Base-by-base conservation (phyloP, 768 basidiomycete species). In the Chalciporus piperatus region DNA sequence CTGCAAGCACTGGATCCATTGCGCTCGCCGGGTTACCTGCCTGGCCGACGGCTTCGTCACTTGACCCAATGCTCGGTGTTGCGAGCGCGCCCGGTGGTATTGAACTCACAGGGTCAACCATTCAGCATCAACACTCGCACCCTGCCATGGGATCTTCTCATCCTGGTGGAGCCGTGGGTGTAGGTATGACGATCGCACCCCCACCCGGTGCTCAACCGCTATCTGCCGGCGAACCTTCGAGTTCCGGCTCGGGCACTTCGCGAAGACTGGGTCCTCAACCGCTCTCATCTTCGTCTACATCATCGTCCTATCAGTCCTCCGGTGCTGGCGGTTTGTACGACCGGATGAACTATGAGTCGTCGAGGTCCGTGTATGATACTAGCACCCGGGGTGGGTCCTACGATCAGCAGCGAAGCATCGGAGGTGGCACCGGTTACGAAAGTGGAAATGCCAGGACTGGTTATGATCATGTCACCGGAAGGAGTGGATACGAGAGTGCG, bases 51-150 rank as follows among this genome's bases (percentile, higher is more conserved):
- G 16, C 66, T 16, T 64, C 69, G 4, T n/a, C 62, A 0, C 32
- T 67, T 23, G 62, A 69, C 47, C 67, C 69, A 0, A 69, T 70
- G 68, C 41, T 69, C 41, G 65, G 56, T 16, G 59, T 66, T 11
- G 69, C 69, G 9, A 69, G 67, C 35, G 67, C 67, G 6, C 67
- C 66, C 0, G 67, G 67, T 11, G 67, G 67, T n/a, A 58, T 69
- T 16, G 67, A 70, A 28, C 67, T 69, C 30, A 55, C 67, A 2
- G 47, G 33, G 1, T 50, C 48, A 12, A 38, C 54, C 27, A 50
- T 9, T 16, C 22, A 47, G 4, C 60, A 50, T 43, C 35, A 60
- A 6, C 56, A 60, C 39, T 5, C 41, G 11, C 57, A 56, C 17
- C 12, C 54, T 1, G 51, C 55, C 38, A 2, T 51, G 0, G 4